A percentile compares a stretch with the other conserved stretches of the same genome.
Evolutionary conservation across 2,329 filamentous ascomycete genomes (phyloP).

Genomic region (Cercospora sesami): DNA sequence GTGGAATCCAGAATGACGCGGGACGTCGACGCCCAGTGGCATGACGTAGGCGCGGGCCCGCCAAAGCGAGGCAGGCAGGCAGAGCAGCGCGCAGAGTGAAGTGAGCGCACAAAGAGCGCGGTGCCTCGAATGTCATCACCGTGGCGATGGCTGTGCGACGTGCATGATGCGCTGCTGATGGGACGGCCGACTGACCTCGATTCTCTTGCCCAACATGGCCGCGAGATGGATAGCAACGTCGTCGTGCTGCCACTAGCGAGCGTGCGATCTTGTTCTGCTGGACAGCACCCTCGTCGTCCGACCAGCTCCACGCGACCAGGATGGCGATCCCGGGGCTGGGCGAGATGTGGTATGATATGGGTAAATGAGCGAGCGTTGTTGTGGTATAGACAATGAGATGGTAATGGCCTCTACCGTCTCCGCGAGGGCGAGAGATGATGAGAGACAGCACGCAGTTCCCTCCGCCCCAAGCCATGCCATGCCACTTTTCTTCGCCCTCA

Average conservation of each 20-base stretch:
- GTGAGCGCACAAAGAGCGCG: too few species aligned
- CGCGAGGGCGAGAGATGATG: not conserved
- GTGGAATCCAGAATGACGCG: not conserved
- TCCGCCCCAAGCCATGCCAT: not conserved
- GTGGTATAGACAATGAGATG: too few species aligned
- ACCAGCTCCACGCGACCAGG: not conserved
- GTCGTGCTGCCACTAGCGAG: not conserved
- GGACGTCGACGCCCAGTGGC: not conserved
- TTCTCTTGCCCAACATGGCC: conserved; percentile 12
- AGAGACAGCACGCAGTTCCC: not conserved
- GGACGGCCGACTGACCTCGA: conserved; percentile 16
- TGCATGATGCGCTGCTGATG: not conserved
- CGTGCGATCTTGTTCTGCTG: not conserved
- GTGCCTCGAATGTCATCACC: not conserved
- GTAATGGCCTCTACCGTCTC: not conserved
- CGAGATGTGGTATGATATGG: not conserved
- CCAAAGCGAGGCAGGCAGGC: not conserved
- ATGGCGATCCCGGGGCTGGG: not conserved
- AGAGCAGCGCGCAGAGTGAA: not conserved
- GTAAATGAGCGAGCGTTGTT: not conserved
- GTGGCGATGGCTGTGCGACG: not conserved
- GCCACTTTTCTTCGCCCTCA: not conserved
- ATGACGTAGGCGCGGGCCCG: not conserved
- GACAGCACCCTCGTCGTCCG: not conserved
- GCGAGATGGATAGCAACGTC: not conserved